A percentile compares a stretch with the other conserved stretches of the same genome.
Evolutionary conservation across 306 rosid genomes (phyloP).

Genomic region (Abrus precatorius): DNA sequence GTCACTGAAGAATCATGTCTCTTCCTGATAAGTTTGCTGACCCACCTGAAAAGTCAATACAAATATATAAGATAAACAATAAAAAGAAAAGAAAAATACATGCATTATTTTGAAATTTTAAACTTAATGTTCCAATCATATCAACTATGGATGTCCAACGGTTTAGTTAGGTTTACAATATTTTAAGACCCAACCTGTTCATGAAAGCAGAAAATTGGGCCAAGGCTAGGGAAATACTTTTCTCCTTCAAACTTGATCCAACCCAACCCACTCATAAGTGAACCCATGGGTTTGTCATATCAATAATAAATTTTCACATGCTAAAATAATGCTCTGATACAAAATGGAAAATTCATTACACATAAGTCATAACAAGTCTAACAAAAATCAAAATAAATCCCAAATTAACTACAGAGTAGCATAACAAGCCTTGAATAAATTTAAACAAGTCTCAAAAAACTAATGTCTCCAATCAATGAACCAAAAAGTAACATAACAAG

Average conservation of each 20-base stretch:
- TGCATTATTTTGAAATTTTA: slow-evolving; percentile 7
- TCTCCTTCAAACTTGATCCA: slow-evolving; percentile 6
- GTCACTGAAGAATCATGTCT: slow-evolving; percentile 94
- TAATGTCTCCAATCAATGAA: neutral
- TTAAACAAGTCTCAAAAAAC: neutral
- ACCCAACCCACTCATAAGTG: slow-evolving; percentile 9
- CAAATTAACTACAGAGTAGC: slow-evolving; percentile 18
- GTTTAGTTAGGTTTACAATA: neutral
- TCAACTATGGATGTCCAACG: slow-evolving; percentile 14
- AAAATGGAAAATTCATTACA: slow-evolving; percentile 30
- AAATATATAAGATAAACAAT: slow-evolving; percentile 27
- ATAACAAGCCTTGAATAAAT: neutral
- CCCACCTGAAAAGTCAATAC: slow-evolving; percentile 81
- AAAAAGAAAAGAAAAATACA: slow-evolving; percentile 14
- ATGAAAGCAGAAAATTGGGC: slow-evolving; percentile 11
- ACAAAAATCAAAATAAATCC: slow-evolving; percentile 15
- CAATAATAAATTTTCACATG: neutral
- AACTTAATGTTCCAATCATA: slow-evolving; percentile 8
- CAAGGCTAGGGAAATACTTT: slow-evolving; percentile 16
- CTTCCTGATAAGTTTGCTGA: slow-evolving; percentile 96
- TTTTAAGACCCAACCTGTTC: slow-evolving; percentile 22
- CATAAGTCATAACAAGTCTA: slow-evolving; percentile 1
- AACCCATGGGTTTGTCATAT: slow-evolving; percentile 1
- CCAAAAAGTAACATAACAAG: slow-evolving; percentile 2
- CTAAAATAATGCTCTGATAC: slow-evolving; percentile 22